These are phyloP conservation scores for Tulasnella sp. DNA, from an alignment of 768 basidiomycete species.

Conservation along the genomic window DNA sequence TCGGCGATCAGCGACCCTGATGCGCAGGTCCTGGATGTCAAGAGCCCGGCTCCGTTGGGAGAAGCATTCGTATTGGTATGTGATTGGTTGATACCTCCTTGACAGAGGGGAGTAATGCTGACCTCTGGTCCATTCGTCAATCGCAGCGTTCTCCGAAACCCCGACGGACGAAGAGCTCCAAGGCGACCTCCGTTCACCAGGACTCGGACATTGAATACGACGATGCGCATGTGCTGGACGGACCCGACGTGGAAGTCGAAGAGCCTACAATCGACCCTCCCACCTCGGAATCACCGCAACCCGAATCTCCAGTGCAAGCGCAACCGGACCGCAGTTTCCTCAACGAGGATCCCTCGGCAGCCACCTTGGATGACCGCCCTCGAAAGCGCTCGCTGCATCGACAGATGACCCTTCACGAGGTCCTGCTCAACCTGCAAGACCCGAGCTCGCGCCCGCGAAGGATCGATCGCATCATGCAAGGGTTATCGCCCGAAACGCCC, in stretches of 20 bases:
- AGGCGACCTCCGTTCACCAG: not conserved
- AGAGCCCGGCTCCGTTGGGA: not conserved
- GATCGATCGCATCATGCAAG: conserved; percentile 8
- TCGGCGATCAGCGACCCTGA: conserved; percentile 11
- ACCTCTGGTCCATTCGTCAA: not conserved
- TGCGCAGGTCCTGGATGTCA: conserved; percentile 1
- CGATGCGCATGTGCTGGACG: not conserved
- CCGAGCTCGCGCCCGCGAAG: conserved; percentile 2
- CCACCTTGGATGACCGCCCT: not conserved
- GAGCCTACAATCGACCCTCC: not conserved
- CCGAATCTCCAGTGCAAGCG: not conserved
- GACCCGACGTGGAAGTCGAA: not conserved
- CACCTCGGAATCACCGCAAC: not conserved
- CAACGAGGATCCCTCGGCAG: not conserved
- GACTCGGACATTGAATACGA: not conserved
- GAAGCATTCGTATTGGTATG: conserved; percentile 10
- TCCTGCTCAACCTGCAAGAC: conserved; percentile 19
- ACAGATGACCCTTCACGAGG: conserved; percentile 10
- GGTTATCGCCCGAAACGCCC: conserved; percentile 5
- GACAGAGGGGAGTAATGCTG: not conserved
- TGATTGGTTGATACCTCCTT: not conserved
- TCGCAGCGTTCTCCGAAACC: conserved; percentile 18
- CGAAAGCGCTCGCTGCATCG: not conserved
- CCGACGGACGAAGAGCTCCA: not conserved
- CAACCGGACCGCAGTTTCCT: not conserved